Evolutionary conservation across 2,329 filamentous ascomycete genomes (phyloP).

Genomic region (Botrytis galanthina): DNA sequence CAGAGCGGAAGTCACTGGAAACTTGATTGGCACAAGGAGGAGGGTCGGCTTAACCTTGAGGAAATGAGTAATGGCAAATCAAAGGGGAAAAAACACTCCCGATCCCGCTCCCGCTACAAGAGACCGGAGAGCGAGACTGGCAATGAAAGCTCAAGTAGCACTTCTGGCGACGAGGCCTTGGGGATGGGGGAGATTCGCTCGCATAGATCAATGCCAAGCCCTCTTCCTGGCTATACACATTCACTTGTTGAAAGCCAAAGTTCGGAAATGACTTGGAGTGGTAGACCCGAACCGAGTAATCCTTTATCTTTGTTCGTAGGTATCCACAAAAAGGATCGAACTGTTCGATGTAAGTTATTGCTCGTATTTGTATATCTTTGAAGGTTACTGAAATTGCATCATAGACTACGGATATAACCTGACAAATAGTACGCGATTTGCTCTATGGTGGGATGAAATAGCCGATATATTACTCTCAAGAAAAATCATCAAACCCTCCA

Average conservation of each 20-base stretch:
- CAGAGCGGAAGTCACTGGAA: neutral
- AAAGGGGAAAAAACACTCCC: neutral
- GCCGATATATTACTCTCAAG: neutral
- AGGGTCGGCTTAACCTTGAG: neutral
- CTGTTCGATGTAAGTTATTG: neutral
- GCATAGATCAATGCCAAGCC: neutral
- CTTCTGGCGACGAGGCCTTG: neutral
- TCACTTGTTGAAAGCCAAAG: neutral
- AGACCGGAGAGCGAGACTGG: neutral
- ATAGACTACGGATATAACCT: neutral
- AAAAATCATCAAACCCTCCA: neutral
- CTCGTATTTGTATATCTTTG: neutral
- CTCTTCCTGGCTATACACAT: neutral
- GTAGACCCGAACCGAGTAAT: neutral
- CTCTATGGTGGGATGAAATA: conserved; percentile 3
- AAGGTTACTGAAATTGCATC: neutral
- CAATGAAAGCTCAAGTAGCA: neutral
- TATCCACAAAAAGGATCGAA: neutral
- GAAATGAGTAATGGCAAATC: neutral
- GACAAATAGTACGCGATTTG: neutral
- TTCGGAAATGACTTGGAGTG: neutral
- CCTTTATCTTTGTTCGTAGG: neutral
- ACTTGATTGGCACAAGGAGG: neutral
- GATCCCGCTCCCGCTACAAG: neutral
- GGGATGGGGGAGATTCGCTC: neutral